phyloP scores from a whole-genome alignment of 2,329 filamentous ascomycete genomes.

The Beauveria sp. region DNA sequence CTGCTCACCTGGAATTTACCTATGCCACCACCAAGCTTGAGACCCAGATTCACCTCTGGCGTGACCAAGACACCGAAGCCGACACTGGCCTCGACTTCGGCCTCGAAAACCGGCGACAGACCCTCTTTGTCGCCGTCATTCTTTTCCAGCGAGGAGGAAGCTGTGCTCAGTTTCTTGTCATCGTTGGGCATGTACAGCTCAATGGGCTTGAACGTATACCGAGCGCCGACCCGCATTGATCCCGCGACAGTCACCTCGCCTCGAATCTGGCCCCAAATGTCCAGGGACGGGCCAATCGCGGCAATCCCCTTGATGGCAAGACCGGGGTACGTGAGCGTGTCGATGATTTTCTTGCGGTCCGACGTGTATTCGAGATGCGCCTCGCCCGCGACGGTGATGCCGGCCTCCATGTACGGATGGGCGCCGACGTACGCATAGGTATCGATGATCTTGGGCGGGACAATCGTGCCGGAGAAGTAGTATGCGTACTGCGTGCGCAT shows the following conservation, averaged over 20 bases:
- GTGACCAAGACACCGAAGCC: constrained; percentile 1
- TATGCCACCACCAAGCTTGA: constrained; percentile 7
- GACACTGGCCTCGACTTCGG: constrained; percentile 5
- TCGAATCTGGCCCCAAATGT: constrained; percentile 12
- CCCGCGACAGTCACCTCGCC: constrained; percentile 5
- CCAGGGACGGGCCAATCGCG: constrained; percentile 15
- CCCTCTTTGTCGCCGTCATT: background rate
- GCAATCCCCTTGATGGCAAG: constrained; percentile 15
- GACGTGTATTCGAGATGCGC: constrained; percentile 1
- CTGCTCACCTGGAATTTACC: background rate
- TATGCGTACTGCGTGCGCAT: constrained; percentile 16
- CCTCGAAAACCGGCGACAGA: constrained; percentile 4
- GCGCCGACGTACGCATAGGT: constrained; percentile 12
- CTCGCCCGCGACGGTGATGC: constrained; percentile 11
- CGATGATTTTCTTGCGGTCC: constrained; percentile 10
- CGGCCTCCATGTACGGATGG: constrained; percentile 4
- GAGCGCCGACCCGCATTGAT: background rate
- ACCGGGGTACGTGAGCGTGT: constrained; percentile 13
- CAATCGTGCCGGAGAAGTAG: constrained; percentile 13
- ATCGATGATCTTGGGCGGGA: constrained; percentile 12
- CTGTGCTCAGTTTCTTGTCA: background rate
- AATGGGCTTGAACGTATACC: background rate
- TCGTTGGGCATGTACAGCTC: background rate
- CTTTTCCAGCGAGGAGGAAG: background rate
- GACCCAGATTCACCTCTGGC: constrained; percentile 9